Conservation (phyloP, 805 yeast genomes). For the Ogataea trehalophila region DNA sequence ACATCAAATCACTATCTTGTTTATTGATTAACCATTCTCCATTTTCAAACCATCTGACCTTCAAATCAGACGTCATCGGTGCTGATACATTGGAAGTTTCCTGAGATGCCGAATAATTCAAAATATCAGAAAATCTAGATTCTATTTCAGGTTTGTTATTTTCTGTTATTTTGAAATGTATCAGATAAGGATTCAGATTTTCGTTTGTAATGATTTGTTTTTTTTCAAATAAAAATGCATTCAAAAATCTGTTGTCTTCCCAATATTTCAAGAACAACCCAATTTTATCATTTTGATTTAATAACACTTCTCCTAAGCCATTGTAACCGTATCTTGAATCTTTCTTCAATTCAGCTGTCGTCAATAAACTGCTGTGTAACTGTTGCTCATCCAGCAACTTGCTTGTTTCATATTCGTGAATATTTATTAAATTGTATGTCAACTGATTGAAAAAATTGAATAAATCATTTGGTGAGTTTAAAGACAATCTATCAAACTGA, state of each 20-base stretch:
- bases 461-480: constrained; percentile 27
- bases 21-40: constrained; percentile 24
- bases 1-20: constrained; percentile 13
- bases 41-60: constrained; percentile 22
- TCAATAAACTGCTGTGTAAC: neutral
- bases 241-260: constrained; percentile 28
- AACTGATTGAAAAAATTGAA: constrained; percentile 29
- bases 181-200: constrained; percentile 19
- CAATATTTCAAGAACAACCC: constrained; percentile 31
- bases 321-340: constrained; percentile 18
- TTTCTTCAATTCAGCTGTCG: constrained; percentile 2
- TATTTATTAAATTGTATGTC: constrained; percentile 21
- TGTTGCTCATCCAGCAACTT: neutral
- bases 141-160: constrained; percentile 10
- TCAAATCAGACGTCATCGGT: constrained; percentile 1
- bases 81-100: neutral
- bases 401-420: constrained; percentile 10
- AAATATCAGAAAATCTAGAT: constrained; percentile 1
- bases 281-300: constrained; percentile 27
- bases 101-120: neutral
- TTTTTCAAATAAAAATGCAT: constrained; percentile 11
- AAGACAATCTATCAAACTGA: constrained; percentile 29
- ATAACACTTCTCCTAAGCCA: constrained; percentile 25
- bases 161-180: constrained; percentile 31
- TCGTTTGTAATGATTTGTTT: constrained; percentile 16